Base-by-base conservation (phyloP, 176 grass and related monocot species). In the Thinopyrum elongatum region DNA sequence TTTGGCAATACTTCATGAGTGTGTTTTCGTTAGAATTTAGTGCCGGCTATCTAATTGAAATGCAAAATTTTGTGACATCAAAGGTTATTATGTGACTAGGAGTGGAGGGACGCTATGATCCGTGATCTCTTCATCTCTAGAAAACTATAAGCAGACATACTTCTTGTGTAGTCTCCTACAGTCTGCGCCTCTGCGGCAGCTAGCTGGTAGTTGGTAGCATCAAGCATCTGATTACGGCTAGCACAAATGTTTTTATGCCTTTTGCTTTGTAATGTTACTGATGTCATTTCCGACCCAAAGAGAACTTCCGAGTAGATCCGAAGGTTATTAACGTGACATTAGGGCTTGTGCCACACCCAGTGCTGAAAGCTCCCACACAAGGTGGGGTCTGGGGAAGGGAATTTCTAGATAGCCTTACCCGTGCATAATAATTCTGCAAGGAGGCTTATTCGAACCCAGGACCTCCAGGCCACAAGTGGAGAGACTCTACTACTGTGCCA, bases 241-340 rank as follows among this genome's bases (percentile, higher is more conserved):
- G 46, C 46, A 15, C 26, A 29, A 1, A 29, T 5, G 8, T 68
- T 42, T 65, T 67, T 30, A 39, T 78, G 1, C 23, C 12, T 35
- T 90, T 82, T 78, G 22, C 51, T 82, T 78, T 78, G 10, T 51
- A 75, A n/a, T 81, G 61, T 80, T 34, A 34, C 7, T 51, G 14
- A 23, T 13, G n/a, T 69, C 62, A 77, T 86, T 77, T 36, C 69
- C 33, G 75, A 63, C 77, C 82, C 46, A 16, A 49, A 49, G 16
- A 49, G 46, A 49, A 49, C 46, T 47, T 15, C 4, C 13, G 44
- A 47, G 44, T 47, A 47, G 13, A 47, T 47, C 44, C 14, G 4
- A 16, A 49, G 46, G 46, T 15, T 49, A 49, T 49, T 49, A 49
- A 49, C 13, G 4, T 49, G 46, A 15, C 46, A 49, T 49, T 49